These are phyloP conservation scores for Pythium phragmiticola DNA, from an alignment of 352 stramenopile species.

Conservation along the genomic window DNA sequence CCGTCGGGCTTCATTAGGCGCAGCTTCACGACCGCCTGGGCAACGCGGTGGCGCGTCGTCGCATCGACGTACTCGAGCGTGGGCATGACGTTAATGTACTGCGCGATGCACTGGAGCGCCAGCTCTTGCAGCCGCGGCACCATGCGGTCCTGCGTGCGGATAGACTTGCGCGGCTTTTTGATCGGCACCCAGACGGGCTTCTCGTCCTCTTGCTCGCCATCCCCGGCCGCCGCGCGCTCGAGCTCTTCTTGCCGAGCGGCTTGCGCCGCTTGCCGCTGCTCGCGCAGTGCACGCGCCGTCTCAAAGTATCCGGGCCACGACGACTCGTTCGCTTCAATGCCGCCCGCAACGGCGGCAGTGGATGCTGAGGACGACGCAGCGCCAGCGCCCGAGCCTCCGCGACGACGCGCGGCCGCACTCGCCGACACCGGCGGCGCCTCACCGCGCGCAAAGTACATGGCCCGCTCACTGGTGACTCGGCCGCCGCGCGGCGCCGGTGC, in stretches of 20 bases:
- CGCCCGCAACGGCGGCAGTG: neutral
- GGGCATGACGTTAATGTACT: constrained; percentile 65
- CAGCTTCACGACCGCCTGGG: constrained; percentile 51
- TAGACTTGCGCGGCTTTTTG: constrained; percentile 42
- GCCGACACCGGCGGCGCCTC: constrained; percentile 23
- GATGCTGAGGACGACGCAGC: neutral
- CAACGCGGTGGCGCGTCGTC: constrained; percentile 56
- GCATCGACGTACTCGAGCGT: constrained; percentile 73
- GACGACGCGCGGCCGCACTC: constrained; percentile 14
- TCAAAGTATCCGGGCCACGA: constrained; percentile 77
- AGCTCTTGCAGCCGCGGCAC: constrained; percentile 56
- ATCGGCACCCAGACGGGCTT: constrained; percentile 51
- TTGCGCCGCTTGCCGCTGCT: constrained; percentile 65
- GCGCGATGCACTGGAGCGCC: constrained; percentile 50
- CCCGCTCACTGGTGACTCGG: constrained; percentile 27
- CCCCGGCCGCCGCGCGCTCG: constrained; percentile 33
- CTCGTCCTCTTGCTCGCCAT: constrained; percentile 16
- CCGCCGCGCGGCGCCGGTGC: constrained; percentile 20
- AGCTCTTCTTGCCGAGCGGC: constrained; percentile 53
- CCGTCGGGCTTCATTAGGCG: constrained; percentile 58
- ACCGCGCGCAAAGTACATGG: constrained; percentile 36
- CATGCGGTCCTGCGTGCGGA: constrained; percentile 47
- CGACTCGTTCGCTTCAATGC: constrained; percentile 13
- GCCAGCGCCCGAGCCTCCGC: neutral
- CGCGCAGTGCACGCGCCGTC: constrained; percentile 55